Evolutionary conservation across 2,329 filamentous ascomycete species (phyloP), one percentile per base, ranked within the genome.

Genomic region (Ophiostoma novo-ulmi): DNA sequence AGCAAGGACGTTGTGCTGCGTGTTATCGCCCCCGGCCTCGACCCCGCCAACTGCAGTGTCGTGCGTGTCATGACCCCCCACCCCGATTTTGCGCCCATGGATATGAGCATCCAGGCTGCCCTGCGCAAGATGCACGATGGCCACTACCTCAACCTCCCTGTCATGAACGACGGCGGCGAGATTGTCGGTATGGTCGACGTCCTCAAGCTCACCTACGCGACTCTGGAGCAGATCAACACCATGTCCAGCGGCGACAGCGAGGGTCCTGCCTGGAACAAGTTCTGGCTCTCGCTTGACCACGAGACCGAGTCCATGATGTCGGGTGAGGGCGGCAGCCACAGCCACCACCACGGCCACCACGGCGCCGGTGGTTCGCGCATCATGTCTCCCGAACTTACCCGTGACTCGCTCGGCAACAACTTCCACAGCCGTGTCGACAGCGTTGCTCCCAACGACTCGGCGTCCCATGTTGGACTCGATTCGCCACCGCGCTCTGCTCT

Each of bases 111-210:
- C 78, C 95, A 99, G 82, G 93, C 94, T 75, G 95, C 95, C 77
- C 88, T 99, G 70, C 90, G 95, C 76, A 99, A 99, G 85, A 99
- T 99, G 95, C 95, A 99, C 79, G 94, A 99, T 83, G 95, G 95
- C 17, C 95, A 99, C 80, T 99, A 99, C 80, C 88, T 99, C 70
- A 99, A 99, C 80, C 84, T 99, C 64, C 95, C 95, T 10, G 95
- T 99, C 73, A 99, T 99, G 95, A 97, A 97, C 80, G 93, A 97
- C 75, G 86, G 88, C 73, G 95, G 94, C 74, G 95, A 99, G 81
- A 99, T 99, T 78, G 95, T 99, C 71, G 95, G 95, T 77, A 99
- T 99, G 95, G 95, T 99, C 36, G 95, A 99, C 80, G 95, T 99
- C 72, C 87, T 99, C 73, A 98, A 98, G 83, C 86, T 99, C 77